Evolutionary conservation across 257 asterid genomes (phyloP).

Genomic region (Solanum piurae): DNA sequence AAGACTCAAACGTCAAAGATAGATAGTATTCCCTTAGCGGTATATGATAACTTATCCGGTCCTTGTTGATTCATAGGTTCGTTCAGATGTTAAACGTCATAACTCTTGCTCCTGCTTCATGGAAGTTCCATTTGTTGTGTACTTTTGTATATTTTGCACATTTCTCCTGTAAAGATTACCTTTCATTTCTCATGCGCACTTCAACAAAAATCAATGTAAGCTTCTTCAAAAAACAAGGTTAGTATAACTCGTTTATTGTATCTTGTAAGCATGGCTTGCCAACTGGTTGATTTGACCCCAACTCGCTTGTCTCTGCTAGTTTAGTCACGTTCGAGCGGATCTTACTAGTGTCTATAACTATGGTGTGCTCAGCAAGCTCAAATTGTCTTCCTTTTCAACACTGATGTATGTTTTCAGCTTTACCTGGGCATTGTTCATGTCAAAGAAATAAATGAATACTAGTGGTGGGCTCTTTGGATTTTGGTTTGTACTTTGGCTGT

Average conservation of each 20-base stretch:
- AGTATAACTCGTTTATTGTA: background rate
- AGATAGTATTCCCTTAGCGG: background rate
- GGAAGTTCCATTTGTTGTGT: background rate
- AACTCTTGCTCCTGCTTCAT: background rate
- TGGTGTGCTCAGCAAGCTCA: background rate
- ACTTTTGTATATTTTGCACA: background rate
- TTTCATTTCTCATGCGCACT: background rate
- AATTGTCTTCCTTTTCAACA: background rate
- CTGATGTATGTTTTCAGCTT: background rate
- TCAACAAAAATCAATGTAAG: background rate
- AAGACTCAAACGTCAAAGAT: slow-evolving; percentile 24
- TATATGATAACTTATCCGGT: background rate
- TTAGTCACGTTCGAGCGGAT: background rate
- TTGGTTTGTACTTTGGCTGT: background rate
- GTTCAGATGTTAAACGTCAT: background rate
- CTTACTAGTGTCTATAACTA: background rate
- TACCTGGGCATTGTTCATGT: background rate
- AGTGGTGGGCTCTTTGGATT: background rate
- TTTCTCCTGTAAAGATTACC: background rate
- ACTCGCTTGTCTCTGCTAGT: background rate
- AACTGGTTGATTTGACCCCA: background rate
- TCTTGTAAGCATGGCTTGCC: background rate
- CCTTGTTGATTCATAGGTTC: background rate
- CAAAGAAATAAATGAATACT: background rate
- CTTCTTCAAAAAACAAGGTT: background rate